Base-by-base conservation (phyloP, 148 eudicot species). In the Chenopodium album region DNA sequence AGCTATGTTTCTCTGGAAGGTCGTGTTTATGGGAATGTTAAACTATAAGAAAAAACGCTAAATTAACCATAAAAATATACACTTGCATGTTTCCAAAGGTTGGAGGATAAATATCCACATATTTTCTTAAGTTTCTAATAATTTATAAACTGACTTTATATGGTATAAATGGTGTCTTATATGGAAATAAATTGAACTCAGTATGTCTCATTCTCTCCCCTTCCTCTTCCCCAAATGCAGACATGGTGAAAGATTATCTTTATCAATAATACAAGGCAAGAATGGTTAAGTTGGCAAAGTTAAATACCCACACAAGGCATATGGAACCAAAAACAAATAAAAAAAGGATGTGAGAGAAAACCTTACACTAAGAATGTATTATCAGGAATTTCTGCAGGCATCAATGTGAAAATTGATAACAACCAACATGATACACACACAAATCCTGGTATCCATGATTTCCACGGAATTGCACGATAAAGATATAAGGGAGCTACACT, bases 301-400 rank as follows among this genome's bases (percentile, higher is more conserved):
- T 71, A 37, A 11, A 41, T 1, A 37, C 73, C 37, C 73, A 75
- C 12, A 79, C 50, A 70, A 68, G 44, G 44, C 73, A 71, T 11
- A 56, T 11, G 66, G 1, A 78, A 76, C 73, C 44, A 63, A 56
- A 26, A 32, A 37, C 6, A 37, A 37, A 37, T 0, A 37, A 12
- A 9, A 70, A 56, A 52, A 74, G 70, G 78, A 37, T 37, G 44
- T 37, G 44, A 37, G 44, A 6, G 32, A 76, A 54, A 86, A 77
- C 88, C 98, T 91, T 91, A 96, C 99, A 96, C 99, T 69, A 96
- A 86, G 56, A 73, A 80, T 76, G 99, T 92, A 86, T 96, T 92
- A 79, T 96, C 99, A 31, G 99, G 99, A 86, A 96, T 96, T 89
- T 96, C 94, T 69, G 94, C 95, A 79, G 99, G 99, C 99, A 94